Evolutionary conservation across 2,329 filamentous ascomycete species (phyloP), one percentile per base, ranked within the genome.

Genomic region (Hirsutella thompsonii): DNA sequence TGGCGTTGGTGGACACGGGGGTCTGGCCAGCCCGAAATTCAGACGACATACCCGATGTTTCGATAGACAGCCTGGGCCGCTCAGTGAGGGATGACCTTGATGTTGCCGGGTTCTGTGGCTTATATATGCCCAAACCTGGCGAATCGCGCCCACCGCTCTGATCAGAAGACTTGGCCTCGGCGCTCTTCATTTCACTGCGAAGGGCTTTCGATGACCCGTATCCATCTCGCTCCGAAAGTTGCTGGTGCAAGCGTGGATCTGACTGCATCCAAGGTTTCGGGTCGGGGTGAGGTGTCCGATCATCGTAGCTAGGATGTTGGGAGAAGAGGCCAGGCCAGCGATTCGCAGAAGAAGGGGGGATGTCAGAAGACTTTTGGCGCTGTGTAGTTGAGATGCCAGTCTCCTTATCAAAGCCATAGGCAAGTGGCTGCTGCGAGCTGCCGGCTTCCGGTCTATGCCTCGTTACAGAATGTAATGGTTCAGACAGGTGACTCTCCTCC

Each of bases 401-500:
- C 50, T 76, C 72, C 49, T 75, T 76, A 40, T 74, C 70, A 34
- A 66, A 67, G 8, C 61, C 66, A 40, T 60, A 63, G 34, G 53
- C 57, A 1, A 53, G 37, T 1, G 51, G 41, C 37, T 57, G 56
- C 35, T 58, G 61, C 3, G 55, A 53, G 37, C 46, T 45, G 16
- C 49, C 50, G 2, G 56, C 57, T 16, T 53, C 57, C 19, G 59
- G 50, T 18, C 60, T 57, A 38, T 60, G 59, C 39, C 56, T 57
- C 9, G 53, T 49, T 3, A 59, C 51, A 3, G 46, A 42, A 40
- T 62, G 57, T 16, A 76, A 59, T 20, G 74, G 74, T 46, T 72
- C 65, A 1, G 65, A 56, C 29, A 77, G 57, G 43, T 71, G 64
- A 9, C 73, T 76, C 54, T 75, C 71, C 46, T 76, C 64, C 5